Evolutionary conservation across 371 early-diverging fungal genomes (phyloP).

Genomic region (Globomyces sp.): DNA sequence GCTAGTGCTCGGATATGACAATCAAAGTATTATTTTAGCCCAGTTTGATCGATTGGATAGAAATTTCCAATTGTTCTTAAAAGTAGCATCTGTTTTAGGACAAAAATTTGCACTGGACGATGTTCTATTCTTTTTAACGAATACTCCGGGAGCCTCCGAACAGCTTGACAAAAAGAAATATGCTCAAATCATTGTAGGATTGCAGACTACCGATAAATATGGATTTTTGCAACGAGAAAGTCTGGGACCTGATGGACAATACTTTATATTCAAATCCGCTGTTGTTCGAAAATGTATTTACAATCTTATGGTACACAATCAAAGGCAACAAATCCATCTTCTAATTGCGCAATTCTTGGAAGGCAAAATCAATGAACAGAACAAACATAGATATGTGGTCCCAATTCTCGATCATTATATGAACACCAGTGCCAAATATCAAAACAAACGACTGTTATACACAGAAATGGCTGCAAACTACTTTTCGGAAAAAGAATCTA

Average conservation of each 20-base stretch:
- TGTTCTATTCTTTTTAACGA: constrained; percentile 42
- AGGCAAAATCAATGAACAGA: constrained; percentile 25
- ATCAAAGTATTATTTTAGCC: constrained; percentile 47
- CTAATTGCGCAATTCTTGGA: constrained; percentile 44
- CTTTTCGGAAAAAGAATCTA: constrained; percentile 38
- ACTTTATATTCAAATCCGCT: constrained; percentile 46
- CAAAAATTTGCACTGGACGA: constrained; percentile 48
- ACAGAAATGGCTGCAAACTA: constrained; percentile 42
- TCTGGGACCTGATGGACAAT: constrained; percentile 14
- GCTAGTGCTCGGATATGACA: constrained; percentile 42
- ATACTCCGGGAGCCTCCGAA: constrained; percentile 31
- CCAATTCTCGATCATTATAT: constrained; percentile 50
- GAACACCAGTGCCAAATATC: constrained; percentile 35
- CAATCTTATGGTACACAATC: constrained; percentile 44
- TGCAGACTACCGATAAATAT: constrained; percentile 46
- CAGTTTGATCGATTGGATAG: constrained; percentile 53
- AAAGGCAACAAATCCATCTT: constrained; percentile 50
- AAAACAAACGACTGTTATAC: constrained; percentile 39
- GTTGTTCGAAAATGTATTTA: constrained; percentile 51
- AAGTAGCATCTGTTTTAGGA: constrained; percentile 51
- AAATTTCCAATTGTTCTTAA: constrained; percentile 51
- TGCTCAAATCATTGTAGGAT: constrained; percentile 20
- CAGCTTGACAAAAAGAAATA: constrained; percentile 24
- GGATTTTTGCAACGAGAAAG: constrained; percentile 33
- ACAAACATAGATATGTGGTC: constrained; percentile 40